phyloP scores from a whole-genome alignment of 257 asterid species.

The Nicotiana benthamiana region DNA sequence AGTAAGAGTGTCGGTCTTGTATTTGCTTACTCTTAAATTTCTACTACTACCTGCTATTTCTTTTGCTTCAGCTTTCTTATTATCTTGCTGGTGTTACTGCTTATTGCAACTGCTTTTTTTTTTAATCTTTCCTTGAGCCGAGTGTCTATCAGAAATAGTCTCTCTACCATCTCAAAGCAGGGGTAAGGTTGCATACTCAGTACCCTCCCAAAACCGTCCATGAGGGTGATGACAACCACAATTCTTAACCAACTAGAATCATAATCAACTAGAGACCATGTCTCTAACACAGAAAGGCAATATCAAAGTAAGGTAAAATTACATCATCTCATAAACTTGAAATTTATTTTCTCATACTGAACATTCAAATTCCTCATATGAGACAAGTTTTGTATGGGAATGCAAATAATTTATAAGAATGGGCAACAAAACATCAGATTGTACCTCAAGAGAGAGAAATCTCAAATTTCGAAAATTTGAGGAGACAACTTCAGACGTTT shows the following conservation, averaged over 20 bases:
- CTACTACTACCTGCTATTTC: no score
- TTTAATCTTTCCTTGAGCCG: no score
- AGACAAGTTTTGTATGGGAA: background rate
- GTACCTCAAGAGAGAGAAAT: constrained; percentile 81
- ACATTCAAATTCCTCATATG: background rate
- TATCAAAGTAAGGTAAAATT: background rate
- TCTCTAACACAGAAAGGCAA: background rate
- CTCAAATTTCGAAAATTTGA: constrained; percentile 59
- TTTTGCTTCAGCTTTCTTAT: no score
- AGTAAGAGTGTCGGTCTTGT: no score
- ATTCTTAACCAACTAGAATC: background rate
- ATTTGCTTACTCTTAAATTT: no score
- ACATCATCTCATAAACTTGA: background rate
- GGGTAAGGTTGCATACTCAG: no score
- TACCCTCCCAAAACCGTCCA: background rate
- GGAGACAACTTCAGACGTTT: constrained; percentile 44
- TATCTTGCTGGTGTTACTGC: no score
- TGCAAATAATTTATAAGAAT: background rate
- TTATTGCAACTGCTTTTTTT: no score
- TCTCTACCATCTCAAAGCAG: no score
- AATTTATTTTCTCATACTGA: background rate
- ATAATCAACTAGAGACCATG: background rate
- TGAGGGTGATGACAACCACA: background rate
- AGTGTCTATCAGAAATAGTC: no score
- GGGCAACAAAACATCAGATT: background rate